Conservation (phyloP, 2,329 filamentous ascomycete species). For the Beauveria varroae region DNA sequence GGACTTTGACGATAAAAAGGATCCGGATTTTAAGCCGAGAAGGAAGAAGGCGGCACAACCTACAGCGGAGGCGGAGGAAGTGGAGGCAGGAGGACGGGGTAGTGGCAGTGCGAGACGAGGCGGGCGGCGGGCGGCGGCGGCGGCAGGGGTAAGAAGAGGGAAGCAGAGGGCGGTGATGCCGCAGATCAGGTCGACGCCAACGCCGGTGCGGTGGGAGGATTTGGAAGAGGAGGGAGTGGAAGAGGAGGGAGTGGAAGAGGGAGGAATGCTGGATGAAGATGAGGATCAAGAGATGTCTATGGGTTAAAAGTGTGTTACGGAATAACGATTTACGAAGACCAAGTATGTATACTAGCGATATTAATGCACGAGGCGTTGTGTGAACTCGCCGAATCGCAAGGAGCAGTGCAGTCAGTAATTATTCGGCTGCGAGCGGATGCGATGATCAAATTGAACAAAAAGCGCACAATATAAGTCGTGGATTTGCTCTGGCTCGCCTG, state of each 20-base stretch:
- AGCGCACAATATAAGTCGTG: no score
- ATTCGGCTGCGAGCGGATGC: not conserved
- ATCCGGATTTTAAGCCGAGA: slow-evolving; percentile 28
- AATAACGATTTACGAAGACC: not conserved
- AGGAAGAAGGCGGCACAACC: slow-evolving; percentile 1
- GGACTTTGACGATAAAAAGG: slow-evolving; percentile 32
- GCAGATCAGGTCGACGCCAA: slow-evolving; percentile 6
- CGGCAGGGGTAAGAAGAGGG: not conserved
- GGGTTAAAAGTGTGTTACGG: slow-evolving; percentile 12
- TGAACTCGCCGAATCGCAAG: not conserved
- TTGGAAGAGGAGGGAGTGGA: slow-evolving; percentile 14
- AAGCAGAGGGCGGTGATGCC: not conserved
- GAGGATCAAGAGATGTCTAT: slow-evolving; percentile 19
- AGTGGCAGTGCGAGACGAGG: slow-evolving; percentile 5
- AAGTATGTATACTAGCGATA: not conserved
- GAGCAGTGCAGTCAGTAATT: not conserved
- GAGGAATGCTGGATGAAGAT: slow-evolving; percentile 12
- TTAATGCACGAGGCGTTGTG: not conserved
- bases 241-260: slow-evolving; percentile 16
- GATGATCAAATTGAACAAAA: not conserved
- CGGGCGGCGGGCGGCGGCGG: not conserved
- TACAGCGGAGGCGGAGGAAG: not conserved
- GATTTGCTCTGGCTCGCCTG: not conserved
- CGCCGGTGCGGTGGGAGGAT: slow-evolving; percentile 11
- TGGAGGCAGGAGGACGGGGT: not conserved